A percentile compares a stretch with the other conserved stretches of the same genome.
These are phyloP conservation scores for Ascoidea asiatica DNA, from an alignment of 805 yeast genomes.

Conservation along the genomic window DNA sequence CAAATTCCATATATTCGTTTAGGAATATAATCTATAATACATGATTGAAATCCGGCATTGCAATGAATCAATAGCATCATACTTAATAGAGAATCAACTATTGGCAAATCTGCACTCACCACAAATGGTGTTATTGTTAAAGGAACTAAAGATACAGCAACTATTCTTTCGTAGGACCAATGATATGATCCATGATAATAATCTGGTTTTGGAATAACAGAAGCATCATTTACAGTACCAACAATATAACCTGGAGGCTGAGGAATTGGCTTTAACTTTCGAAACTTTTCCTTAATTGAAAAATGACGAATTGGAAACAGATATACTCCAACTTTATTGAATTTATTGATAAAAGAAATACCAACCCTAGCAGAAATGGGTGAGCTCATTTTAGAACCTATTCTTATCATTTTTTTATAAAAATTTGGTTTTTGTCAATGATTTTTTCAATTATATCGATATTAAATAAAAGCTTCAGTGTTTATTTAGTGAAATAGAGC, in stretches of 20 bases:
- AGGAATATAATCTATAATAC: slow-evolving; percentile 90
- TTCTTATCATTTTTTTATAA: too few species aligned
- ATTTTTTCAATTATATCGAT: too few species aligned
- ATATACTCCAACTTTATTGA: too few species aligned
- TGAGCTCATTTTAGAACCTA: too few species aligned
- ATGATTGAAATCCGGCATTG: slow-evolving; percentile 77
- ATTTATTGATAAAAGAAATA: too few species aligned
- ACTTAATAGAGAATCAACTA: slow-evolving; percentile 60
- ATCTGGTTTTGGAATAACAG: slow-evolving; percentile 45
- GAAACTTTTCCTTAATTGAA: neutral
- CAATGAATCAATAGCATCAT: slow-evolving; percentile 60
- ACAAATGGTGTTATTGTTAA: slow-evolving; percentile 63
- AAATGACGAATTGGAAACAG: too few species aligned
- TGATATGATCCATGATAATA: slow-evolving; percentile 74
- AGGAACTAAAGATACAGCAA: slow-evolving; percentile 66
- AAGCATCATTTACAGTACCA: slow-evolving; percentile 92
- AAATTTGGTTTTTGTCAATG: too few species aligned
- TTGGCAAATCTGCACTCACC: slow-evolving; percentile 57
- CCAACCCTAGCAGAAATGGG: too few species aligned
- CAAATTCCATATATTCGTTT: slow-evolving; percentile 69
- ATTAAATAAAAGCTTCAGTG: too few species aligned
- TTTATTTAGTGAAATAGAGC: too few species aligned
- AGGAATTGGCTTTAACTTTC: slow-evolving; percentile 37
- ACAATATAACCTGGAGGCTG: slow-evolving; percentile 85
- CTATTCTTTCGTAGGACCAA: slow-evolving; percentile 79